A percentile compares a stretch with the other conserved stretches of the same genome.
These are phyloP conservation scores for Echinosophora koreensis DNA, from an alignment of 306 rosid genomes.

Conservation along the genomic window DNA sequence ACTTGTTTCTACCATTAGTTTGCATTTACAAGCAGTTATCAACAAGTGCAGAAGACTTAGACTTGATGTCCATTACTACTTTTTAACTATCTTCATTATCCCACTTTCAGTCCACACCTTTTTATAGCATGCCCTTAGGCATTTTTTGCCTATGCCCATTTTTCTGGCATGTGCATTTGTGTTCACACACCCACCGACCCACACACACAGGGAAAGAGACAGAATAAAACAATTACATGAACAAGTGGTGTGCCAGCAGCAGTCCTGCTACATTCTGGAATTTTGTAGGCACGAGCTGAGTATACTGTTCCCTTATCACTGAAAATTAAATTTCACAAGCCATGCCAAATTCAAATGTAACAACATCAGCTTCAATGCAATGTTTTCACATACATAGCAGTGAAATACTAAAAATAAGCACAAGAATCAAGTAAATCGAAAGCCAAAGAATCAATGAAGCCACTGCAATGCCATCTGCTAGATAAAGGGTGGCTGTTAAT, in stretches of 20 bases:
- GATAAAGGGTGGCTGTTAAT: constrained; percentile 20
- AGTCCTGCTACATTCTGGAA: constrained; percentile 89
- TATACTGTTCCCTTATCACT: constrained; percentile 97
- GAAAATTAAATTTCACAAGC: constrained; percentile 40
- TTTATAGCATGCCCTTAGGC: background rate
- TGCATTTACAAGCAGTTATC: background rate
- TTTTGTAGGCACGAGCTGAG: constrained; percentile 93
- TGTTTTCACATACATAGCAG: constrained; percentile 15
- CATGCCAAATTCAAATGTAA: constrained; percentile 27
- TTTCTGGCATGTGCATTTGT: constrained; percentile 2
- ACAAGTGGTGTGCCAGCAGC: constrained; percentile 95
- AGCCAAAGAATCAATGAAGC: background rate
- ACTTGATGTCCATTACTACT: background rate
- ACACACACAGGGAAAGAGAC: background rate
- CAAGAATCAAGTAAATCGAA: constrained; percentile 7
- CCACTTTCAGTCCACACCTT: background rate
- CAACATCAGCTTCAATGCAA: constrained; percentile 36
- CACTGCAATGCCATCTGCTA: background rate
- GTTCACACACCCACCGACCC: background rate
- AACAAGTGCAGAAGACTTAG: background rate
- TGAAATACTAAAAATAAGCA: constrained; percentile 30
- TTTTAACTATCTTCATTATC: background rate
- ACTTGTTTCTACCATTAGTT: background rate
- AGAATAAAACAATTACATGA: constrained; percentile 62
- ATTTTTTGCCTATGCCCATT: constrained; percentile 1